phyloP scores from a whole-genome alignment of 2,329 filamentous ascomycete species.

The Aspergillus sp. region DNA sequence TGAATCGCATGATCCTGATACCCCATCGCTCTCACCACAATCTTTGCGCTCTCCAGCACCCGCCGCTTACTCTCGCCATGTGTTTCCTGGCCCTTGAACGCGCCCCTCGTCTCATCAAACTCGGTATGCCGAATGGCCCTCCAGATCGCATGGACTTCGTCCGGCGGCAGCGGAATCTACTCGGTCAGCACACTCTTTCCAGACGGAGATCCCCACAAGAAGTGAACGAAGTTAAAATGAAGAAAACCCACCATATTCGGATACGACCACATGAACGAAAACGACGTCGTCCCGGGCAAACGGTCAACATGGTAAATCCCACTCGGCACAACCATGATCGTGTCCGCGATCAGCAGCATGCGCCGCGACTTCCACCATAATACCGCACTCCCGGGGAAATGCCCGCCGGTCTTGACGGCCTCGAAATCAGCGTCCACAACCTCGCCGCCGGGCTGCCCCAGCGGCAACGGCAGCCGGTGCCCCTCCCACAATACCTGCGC shows the following conservation, averaged over 20 bases:
- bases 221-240: conserved; percentile 18
- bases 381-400: conserved; percentile 74
- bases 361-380: conserved; percentile 60
- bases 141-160: conserved; percentile 69
- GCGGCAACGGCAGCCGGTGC: conserved; percentile 29
- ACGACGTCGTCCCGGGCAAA: conserved; percentile 50
- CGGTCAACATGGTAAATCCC: conserved; percentile 30
- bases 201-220: conserved; percentile 15
- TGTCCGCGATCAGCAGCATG: conserved; percentile 73
- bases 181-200: not conserved
- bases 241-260: conserved; percentile 53
- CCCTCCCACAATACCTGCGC: conserved; percentile 30
- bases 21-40: conserved; percentile 56
- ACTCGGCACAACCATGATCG: conserved; percentile 66
- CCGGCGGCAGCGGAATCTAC: conserved; percentile 68
- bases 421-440: conserved; percentile 50
- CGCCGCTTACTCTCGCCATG: conserved; percentile 59
- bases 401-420: conserved; percentile 71
- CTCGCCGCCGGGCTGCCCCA: not conserved
- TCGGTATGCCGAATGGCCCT: conserved; percentile 58
- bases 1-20: conserved; percentile 33
- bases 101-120: conserved; percentile 67
- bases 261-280: conserved; percentile 74
- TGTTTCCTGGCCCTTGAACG: conserved; percentile 65
- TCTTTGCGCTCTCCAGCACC: conserved; percentile 74